These are phyloP conservation scores for Trichoderma asperelloides DNA, from an alignment of 495 filamentous ascomycete genomes.

Conservation along the genomic window DNA sequence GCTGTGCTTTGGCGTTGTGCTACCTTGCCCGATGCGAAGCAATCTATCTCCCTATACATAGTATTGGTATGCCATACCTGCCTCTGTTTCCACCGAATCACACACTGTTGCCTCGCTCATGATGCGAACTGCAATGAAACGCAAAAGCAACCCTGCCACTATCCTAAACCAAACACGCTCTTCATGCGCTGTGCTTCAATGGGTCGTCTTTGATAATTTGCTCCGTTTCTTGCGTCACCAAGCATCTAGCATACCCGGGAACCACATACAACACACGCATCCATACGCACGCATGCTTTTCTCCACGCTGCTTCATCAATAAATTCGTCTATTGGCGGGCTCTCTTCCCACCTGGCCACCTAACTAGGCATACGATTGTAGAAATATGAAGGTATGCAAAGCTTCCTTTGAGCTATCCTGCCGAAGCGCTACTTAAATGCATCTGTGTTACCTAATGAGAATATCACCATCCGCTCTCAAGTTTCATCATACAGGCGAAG, in stretches of 20 bases:
- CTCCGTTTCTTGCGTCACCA: too few relatives aligned
- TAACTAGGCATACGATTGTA: neutral
- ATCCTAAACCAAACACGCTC: too few relatives aligned
- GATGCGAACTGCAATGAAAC: neutral
- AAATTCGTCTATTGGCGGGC: neutral
- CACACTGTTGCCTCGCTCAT: too few relatives aligned
- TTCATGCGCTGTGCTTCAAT: too few relatives aligned
- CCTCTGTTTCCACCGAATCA: too few relatives aligned
- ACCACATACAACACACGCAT: neutral
- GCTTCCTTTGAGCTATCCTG: neutral
- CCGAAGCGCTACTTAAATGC: neutral
- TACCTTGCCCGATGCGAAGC: neutral
- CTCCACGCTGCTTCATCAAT: conserved; percentile 1
- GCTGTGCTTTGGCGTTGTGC: neutral
- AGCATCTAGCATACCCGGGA: too few relatives aligned
- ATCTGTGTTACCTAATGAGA: neutral
- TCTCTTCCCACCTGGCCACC: neutral
- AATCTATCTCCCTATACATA: neutral
- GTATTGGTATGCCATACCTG: neutral
- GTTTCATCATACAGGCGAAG: neutral
- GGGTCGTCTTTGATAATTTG: too few relatives aligned
- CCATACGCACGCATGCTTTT: neutral
- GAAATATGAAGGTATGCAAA: neutral
- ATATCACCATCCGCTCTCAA: neutral
- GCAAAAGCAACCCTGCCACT: neutral